phyloP scores from a whole-genome alignment of 148 eudicot species.

The Cornus florida region DNA sequence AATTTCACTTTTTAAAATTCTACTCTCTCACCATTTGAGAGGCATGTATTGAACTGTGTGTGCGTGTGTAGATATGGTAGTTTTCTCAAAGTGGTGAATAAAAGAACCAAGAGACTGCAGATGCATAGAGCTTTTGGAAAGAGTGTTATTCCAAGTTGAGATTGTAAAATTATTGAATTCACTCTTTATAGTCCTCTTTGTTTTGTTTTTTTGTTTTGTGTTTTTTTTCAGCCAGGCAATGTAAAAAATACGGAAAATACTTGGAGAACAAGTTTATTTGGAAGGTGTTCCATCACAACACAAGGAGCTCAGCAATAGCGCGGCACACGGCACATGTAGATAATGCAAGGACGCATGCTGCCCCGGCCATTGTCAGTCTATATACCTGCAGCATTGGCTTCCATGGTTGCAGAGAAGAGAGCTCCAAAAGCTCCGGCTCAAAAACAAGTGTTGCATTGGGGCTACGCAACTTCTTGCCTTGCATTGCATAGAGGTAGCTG shows the following conservation, averaged over 20 bases:
- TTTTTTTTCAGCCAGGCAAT: constrained; percentile 37
- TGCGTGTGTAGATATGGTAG: background rate
- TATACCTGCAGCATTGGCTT: constrained; percentile 78
- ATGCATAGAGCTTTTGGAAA: too few species aligned
- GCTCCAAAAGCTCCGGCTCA: constrained; percentile 34
- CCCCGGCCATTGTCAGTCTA: constrained; percentile 67
- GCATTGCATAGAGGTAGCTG: constrained; percentile 83
- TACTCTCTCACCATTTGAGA: background rate
- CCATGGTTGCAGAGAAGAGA: constrained; percentile 53
- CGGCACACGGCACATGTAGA: constrained; percentile 60
- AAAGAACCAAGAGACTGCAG: too few species aligned
- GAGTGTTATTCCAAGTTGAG: background rate
- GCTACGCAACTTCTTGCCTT: constrained; percentile 86
- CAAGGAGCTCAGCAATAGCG: constrained; percentile 33
- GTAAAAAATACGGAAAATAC: constrained; percentile 18
- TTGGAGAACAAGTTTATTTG: constrained; percentile 40
- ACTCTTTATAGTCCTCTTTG: background rate
- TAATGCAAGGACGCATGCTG: constrained; percentile 71
- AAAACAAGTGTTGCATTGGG: constrained; percentile 65
- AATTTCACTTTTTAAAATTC: too few species aligned
- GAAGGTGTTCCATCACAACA: constrained; percentile 72
- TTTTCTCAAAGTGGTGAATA: background rate
- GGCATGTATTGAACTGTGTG: background rate
- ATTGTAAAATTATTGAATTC: background rate
- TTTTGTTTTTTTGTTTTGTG: too few species aligned